These are phyloP conservation scores for Colletotrichum sp. DNA, from an alignment of 2,329 filamentous ascomycete genomes.

Conservation along the genomic window DNA sequence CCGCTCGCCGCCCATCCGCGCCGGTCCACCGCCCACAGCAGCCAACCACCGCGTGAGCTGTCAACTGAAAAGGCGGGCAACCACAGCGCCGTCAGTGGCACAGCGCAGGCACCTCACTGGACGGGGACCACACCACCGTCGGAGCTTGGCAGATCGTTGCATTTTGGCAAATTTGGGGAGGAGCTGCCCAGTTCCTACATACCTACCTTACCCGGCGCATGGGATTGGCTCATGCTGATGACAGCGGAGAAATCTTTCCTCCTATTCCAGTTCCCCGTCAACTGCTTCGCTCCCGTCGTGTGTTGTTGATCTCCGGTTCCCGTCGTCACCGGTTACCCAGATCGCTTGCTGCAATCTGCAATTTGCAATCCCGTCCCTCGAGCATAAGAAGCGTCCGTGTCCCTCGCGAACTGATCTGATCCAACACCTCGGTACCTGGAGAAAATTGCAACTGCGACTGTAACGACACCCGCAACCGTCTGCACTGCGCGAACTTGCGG, in stretches of 20 bases:
- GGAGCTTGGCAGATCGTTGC: constrained; percentile 2
- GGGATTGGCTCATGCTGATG: not conserved
- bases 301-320: not conserved
- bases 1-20: not conserved
- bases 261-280: not conserved
- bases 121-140: not conserved
- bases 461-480: not conserved
- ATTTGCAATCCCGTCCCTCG: not conserved
- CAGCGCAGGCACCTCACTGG: not conserved
- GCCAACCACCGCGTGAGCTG: not conserved
- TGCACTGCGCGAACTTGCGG: not conserved
- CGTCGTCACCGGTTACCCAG: not conserved
- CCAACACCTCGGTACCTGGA: not conserved
- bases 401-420: not conserved
- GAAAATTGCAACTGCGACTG: not conserved
- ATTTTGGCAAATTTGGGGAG: constrained; percentile 5
- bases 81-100: not conserved
- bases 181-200: not conserved
- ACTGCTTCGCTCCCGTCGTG: not conserved
- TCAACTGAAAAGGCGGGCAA: not conserved
- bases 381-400: not conserved
- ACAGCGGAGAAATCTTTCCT: constrained; percentile 4
- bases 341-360: not conserved
- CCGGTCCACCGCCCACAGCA: not conserved
- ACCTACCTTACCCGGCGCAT: not conserved